These are phyloP conservation scores for Fusarium virguliforme DNA, from an alignment of 2,329 filamentous ascomycete species.

Conservation along the genomic window DNA sequence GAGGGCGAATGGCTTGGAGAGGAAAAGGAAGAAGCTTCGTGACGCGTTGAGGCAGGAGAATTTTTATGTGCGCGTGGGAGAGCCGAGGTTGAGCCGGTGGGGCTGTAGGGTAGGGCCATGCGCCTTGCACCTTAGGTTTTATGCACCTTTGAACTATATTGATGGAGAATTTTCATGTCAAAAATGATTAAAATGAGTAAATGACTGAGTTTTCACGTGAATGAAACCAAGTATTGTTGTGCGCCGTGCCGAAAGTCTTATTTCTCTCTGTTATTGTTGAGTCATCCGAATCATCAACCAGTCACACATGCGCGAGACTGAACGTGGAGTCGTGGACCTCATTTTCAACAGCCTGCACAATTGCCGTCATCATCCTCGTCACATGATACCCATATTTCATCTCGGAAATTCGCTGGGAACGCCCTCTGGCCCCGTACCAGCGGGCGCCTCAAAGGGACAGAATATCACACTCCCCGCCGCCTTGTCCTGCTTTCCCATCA, in stretches of 20 bases:
- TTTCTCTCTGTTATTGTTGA: no score
- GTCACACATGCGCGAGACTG: neutral
- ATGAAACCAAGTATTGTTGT: neutral
- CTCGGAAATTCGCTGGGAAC: conserved; percentile 34
- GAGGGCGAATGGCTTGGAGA: conserved; percentile 79
- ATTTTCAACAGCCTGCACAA: no score
- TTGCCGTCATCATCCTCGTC: neutral
- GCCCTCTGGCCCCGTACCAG: conserved; percentile 26
- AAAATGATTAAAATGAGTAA: no score
- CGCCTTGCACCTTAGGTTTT: neutral
- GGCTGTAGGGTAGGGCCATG: conserved; percentile 32
- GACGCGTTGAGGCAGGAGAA: conserved; percentile 22
- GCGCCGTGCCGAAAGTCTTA: neutral
- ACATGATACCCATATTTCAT: conserved; percentile 9
- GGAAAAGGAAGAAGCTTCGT: conserved; percentile 55
- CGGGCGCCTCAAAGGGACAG: conserved; percentile 43
- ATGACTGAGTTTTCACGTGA: neutral
- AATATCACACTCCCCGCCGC: conserved; percentile 40
- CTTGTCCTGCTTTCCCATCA: conserved; percentile 38
- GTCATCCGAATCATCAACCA: neutral
- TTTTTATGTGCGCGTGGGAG: conserved; percentile 32
- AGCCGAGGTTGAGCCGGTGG: conserved; percentile 32
- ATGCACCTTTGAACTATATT: neutral
- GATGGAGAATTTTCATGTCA: neutral
- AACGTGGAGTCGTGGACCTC: no score